phyloP scores from a whole-genome alignment of 108 stramenopile genomes.

The Chaetoceros tenuissimus region DNA sequence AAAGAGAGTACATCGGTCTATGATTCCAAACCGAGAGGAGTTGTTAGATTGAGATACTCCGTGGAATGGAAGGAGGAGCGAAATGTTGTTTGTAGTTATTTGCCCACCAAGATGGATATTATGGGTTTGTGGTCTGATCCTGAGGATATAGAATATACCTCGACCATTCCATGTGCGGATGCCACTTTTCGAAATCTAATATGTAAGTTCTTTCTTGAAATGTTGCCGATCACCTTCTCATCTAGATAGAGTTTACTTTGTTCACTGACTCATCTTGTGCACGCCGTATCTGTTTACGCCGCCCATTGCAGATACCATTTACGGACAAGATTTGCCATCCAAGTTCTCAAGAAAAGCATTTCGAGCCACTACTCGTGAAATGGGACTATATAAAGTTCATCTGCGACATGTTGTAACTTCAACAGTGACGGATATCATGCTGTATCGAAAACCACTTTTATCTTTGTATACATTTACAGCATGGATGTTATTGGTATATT shows the following conservation, averaged over 20 bases:
- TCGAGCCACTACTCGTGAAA: conserved; percentile 46
- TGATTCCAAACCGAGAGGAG: conserved; percentile 44
- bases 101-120: no score
- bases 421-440: conserved; percentile 35
- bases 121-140: no score
- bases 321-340: conserved; percentile 48
- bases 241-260: no score
- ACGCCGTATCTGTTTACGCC: no score
- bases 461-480: conserved; percentile 55
- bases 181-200: conserved; percentile 48
- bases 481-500: conserved; percentile 58
- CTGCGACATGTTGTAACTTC: conserved; percentile 4
- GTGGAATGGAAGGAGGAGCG: conserved; percentile 50
- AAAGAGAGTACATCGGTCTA: conserved; percentile 44
- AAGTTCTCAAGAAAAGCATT: conserved; percentile 41
- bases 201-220: no score
- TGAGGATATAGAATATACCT: no score
- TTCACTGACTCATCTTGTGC: no score
- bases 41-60: conserved; percentile 46
- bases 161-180: conserved; percentile 52
- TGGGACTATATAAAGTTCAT: conserved; percentile 39
- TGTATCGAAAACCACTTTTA: conserved; percentile 51
- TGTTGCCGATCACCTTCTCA: no score
- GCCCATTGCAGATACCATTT: conserved; percentile 46
- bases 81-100: conserved; percentile 41